phyloP scores from a whole-genome alignment of 2,329 filamentous ascomycete genomes.

The Cytospora schulzeri region DNA sequence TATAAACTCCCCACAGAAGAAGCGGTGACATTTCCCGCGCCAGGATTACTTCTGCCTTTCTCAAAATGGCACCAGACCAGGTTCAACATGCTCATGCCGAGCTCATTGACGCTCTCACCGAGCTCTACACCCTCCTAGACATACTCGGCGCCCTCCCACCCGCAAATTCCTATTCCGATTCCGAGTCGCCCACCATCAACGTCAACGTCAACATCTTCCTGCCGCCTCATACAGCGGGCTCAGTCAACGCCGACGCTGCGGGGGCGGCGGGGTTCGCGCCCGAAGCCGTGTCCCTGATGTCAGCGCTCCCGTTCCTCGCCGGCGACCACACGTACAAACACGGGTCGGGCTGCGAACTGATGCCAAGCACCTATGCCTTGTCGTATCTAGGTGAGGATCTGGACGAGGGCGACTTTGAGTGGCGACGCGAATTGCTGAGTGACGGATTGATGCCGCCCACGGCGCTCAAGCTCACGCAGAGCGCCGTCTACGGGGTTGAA shows the following conservation, averaged over 20 bases:
- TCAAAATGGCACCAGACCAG: not conserved
- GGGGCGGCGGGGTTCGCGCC: not conserved
- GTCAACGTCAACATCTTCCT: not conserved
- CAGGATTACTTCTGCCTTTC: not conserved
- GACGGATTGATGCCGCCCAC: slow-evolving; percentile 3
- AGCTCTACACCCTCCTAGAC: not conserved
- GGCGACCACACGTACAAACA: not conserved
- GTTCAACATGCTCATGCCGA: not conserved
- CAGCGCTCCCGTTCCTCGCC: not conserved
- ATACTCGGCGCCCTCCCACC: not conserved
- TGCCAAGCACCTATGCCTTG: slow-evolving; percentile 1
- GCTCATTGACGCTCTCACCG: not conserved
- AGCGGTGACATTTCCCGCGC: not conserved
- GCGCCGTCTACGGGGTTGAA: not conserved
- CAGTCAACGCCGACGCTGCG: not conserved
- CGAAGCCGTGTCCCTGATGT: not conserved
- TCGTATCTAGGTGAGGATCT: slow-evolving; percentile 2
- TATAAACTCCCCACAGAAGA: not conserved
- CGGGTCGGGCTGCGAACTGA: not conserved
- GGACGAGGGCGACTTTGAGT: slow-evolving; percentile 4
- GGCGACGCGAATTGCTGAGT: not conserved
- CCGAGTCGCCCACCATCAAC: not conserved
- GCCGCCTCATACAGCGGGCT: not conserved
- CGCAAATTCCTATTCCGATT: not conserved
- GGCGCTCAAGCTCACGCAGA: not conserved